These are phyloP conservation scores for Pulicaria dysenterica DNA, from an alignment of 129 eudicot genomes.

Conservation along the genomic window DNA sequence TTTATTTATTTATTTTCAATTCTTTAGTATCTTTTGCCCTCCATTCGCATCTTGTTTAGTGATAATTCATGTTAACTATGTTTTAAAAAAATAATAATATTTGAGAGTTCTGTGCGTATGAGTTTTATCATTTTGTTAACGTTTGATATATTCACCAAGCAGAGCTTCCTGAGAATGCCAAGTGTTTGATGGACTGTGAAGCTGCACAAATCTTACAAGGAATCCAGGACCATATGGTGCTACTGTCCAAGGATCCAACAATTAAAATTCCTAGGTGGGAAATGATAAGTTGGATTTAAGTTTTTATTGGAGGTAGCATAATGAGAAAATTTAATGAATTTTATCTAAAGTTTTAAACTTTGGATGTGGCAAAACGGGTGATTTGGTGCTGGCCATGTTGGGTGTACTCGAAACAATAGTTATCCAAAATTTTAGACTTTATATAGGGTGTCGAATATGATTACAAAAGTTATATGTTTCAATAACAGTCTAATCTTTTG, in stretches of 20 bases:
- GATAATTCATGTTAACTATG: too few relatives aligned
- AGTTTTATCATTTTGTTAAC: slow-evolving; percentile 14
- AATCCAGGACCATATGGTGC: slow-evolving; percentile 84
- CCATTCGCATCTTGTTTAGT: too few relatives aligned
- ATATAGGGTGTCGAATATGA: too few relatives aligned
- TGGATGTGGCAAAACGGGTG: background rate
- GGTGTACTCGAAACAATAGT: too few relatives aligned
- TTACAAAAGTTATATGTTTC: too few relatives aligned
- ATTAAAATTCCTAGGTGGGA: slow-evolving; percentile 80
- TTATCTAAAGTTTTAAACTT: too few relatives aligned
- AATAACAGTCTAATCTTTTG: too few relatives aligned
- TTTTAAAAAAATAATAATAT: too few relatives aligned
- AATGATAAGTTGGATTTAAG: background rate
- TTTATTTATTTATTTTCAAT: background rate
- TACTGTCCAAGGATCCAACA: slow-evolving; percentile 76
- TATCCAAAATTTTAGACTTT: too few relatives aligned
- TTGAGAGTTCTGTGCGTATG: background rate
- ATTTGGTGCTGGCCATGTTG: too few relatives aligned
- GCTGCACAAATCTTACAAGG: slow-evolving; percentile 79
- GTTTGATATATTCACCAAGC: slow-evolving; percentile 23
- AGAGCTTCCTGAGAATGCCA: slow-evolving; percentile 71
- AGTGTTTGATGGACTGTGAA: slow-evolving; percentile 86
- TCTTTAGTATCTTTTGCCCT: background rate
- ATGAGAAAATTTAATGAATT: background rate
- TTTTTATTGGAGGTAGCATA: background rate